These are phyloP conservation scores for Capsicum baccatum DNA, from an alignment of 257 asterid species.

Conservation along the genomic window DNA sequence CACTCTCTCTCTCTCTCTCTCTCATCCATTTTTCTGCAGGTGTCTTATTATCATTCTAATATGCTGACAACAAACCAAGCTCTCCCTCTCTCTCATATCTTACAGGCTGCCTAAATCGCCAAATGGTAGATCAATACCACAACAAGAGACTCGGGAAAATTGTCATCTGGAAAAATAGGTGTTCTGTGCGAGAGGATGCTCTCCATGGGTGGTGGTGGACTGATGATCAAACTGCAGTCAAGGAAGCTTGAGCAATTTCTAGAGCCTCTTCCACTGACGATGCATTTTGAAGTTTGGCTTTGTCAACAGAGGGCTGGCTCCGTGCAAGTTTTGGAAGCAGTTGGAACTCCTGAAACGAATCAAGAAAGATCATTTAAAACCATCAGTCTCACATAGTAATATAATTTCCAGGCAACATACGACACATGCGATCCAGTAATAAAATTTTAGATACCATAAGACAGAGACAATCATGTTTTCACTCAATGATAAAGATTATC, in stretches of 20 bases:
- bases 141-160: background rate
- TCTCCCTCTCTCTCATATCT: background rate
- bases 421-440: background rate
- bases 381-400: background rate
- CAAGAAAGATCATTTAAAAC: background rate
- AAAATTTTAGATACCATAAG: no score
- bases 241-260: constrained; percentile 68
- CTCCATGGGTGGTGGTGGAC: constrained; percentile 28
- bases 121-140: background rate
- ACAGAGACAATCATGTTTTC: background rate
- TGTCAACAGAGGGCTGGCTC: constrained; percentile 73
- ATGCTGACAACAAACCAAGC: background rate
- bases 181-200: background rate
- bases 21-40: background rate
- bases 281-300: constrained; percentile 71
- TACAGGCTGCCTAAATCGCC: background rate
- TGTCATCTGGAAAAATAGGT: background rate
- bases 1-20: background rate
- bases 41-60: background rate
- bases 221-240: constrained; percentile 44
- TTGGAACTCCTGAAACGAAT: constrained; percentile 67
- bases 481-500: background rate
- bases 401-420: background rate
- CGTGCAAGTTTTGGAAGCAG: constrained; percentile 88
- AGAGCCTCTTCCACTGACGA: constrained; percentile 90